These are phyloP conservation scores for Penicillium macrosclerotiorum DNA, from an alignment of 495 filamentous ascomycete genomes.

Conservation along the genomic window DNA sequence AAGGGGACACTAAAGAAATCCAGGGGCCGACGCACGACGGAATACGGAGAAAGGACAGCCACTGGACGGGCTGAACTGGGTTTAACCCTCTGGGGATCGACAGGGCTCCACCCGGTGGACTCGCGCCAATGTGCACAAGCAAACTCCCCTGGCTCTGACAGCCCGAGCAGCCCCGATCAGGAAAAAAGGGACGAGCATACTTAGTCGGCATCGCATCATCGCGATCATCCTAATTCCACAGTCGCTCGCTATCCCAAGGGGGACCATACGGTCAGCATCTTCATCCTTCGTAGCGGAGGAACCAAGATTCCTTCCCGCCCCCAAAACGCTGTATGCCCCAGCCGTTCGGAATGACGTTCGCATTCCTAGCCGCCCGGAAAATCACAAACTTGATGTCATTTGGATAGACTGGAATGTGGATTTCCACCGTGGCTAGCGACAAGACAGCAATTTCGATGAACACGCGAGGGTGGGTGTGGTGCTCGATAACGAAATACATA, in stretches of 20 bases:
- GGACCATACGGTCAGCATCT: too few species aligned
- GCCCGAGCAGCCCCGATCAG: too few species aligned
- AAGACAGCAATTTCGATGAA: too few species aligned
- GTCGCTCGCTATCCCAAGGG: too few species aligned
- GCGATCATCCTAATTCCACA: too few species aligned
- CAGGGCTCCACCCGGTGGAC: conserved; percentile 14
- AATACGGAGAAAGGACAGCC: too few species aligned
- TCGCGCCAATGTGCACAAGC: too few species aligned
- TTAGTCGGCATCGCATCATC: too few species aligned
- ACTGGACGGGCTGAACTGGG: conserved; percentile 1
- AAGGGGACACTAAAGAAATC: conserved; percentile 6
- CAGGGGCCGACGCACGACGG: conserved; percentile 7
- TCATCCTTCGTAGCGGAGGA: not conserved
- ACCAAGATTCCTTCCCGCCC: not conserved
- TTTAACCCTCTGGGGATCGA: conserved; percentile 11
- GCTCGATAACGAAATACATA: too few species aligned
- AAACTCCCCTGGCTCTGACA: too few species aligned
- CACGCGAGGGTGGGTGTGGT: too few species aligned
- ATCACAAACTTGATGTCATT: conserved; percentile 17
- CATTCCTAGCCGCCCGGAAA: conserved; percentile 9
- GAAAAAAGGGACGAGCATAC: too few species aligned
- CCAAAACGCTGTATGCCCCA: conserved; percentile 2
- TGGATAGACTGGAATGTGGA: conserved; percentile 13
- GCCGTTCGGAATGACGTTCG: conserved; percentile 19
- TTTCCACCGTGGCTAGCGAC: conserved; percentile 1